Conservation (phyloP, 345 rosid species). For the Erysimum cheiranthoides region DNA sequence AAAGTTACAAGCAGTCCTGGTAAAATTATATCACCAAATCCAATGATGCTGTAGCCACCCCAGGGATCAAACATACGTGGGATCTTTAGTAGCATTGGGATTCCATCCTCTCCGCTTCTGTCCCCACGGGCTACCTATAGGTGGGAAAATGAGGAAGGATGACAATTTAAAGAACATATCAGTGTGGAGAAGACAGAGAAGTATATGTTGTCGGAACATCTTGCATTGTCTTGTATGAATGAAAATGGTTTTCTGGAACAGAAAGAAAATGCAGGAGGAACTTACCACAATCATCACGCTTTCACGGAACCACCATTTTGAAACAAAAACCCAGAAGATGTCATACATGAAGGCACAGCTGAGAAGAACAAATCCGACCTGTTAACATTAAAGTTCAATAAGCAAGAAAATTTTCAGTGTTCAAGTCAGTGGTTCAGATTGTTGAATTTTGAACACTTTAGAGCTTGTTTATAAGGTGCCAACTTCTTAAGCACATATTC, state of each 20-base stretch:
- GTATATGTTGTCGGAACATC: constrained; percentile 13
- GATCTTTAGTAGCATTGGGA: constrained; percentile 94
- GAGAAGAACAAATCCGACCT: constrained; percentile 97
- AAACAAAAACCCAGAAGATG: constrained; percentile 98
- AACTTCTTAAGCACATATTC: constrained; percentile 18
- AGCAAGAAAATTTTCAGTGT: not conserved
- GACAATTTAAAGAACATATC: not conserved
- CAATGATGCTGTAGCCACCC: constrained; percentile 99
- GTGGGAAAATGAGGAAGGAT: constrained; percentile 16
- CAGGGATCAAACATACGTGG: constrained; percentile 99
- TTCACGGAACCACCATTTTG: constrained; percentile 96
- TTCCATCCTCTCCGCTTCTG: constrained; percentile 91
- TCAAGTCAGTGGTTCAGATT: not conserved
- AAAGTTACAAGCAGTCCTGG: constrained; percentile 94
- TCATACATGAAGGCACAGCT: constrained; percentile 95
- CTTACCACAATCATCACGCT: constrained; percentile 99
- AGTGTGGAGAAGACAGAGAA: constrained; percentile 11
- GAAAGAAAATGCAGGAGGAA: not conserved
- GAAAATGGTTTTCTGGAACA: constrained; percentile 10
- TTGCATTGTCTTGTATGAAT: constrained; percentile 9
- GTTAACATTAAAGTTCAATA: constrained; percentile 44
- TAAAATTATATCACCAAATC: constrained; percentile 96
- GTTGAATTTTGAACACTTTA: not conserved
- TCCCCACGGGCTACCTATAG: constrained; percentile 97
- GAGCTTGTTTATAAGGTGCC: constrained; percentile 22